Base-by-base conservation (phyloP, 169 alveolate genomes). In the Cryptosporidium sp. region DNA sequence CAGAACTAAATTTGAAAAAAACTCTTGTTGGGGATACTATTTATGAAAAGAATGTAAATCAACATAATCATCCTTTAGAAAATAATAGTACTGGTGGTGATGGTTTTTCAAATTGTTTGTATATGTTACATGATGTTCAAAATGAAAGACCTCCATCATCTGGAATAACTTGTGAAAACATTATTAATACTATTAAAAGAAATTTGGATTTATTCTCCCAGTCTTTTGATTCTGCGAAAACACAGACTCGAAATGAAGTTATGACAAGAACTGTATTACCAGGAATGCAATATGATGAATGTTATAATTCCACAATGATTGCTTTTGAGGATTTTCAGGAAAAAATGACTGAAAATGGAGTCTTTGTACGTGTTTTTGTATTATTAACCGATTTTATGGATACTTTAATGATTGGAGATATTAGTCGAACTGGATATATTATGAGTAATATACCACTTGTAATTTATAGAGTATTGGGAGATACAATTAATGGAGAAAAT, bases 251-350 rank as follows among this genome's bases (percentile, higher is more conserved):
- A 9, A 45, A 31, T n/a, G 89, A 80, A 29, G 89, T 80, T 35
- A 62, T 80, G 75, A 43, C 89, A 12, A 80, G 89, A 65, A 80
- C 89, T 14, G 89, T 80, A 8, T 31, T 80, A 16, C 89, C 89
- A 9, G 89, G 89, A 29, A 37, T 80, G 68, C 89, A 80, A 29
- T 80, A 80, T 80, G 89, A 80, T 62, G 89, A 80, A 31, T 80
- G 89, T 23, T 80, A 80, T 43, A 80, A 80, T 50, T 80, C 89
- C 26, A 80, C 89, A 21, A 80, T 80, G 55, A 21, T 65, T n/a
- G 21, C 65, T 26, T 80, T 80, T 26, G 89, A 80, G 29, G 37
- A 59, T 31, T 80, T 39, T 26, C 80, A 80, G 29, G 80, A 80
- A 21, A 58, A 29, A 31, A 62, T 80, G 62, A 21, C 9, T 12